Evolutionary conservation across 371 early-diverging fungal genomes (phyloP).

Genomic region (Haplosporangium sp.): DNA sequence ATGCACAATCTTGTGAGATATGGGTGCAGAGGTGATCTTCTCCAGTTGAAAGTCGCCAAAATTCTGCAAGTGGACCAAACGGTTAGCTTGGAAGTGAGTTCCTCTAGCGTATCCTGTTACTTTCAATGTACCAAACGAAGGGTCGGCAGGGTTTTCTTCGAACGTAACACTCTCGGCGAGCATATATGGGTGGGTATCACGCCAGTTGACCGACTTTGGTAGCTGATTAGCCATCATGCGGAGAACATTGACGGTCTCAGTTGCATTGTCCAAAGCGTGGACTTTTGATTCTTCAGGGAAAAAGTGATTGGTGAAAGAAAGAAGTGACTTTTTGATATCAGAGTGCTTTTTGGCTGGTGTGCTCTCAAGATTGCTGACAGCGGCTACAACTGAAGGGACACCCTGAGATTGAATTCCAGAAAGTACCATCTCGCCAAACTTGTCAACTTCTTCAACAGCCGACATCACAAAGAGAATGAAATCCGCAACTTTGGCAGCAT

Average conservation of each 20-base stretch:
- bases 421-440: conserved; percentile 86
- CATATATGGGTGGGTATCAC: conserved; percentile 91
- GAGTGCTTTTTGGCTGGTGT: conserved; percentile 74
- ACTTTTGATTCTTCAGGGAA: conserved; percentile 87
- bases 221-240: conserved; percentile 78
- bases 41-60: conserved; percentile 93
- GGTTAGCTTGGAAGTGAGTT: conserved; percentile 85
- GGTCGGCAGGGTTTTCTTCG: conserved; percentile 57
- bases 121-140: conserved; percentile 71
- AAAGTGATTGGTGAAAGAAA: conserved; percentile 85
- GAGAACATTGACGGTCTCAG: conserved; percentile 64
- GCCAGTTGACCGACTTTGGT: conserved; percentile 87
- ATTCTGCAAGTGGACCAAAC: conserved; percentile 90
- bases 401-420: conserved; percentile 90
- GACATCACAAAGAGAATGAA: conserved; percentile 88
- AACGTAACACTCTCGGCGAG: conserved; percentile 75
- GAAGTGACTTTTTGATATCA: conserved; percentile 85
- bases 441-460: conserved; percentile 93
- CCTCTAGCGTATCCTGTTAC: conserved; percentile 90
- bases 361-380: conserved; percentile 70
- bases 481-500: conserved; percentile 93
- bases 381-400: conserved; percentile 72
- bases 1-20: conserved; percentile 25
- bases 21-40: conserved; percentile 62
- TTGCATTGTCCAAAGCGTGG: conserved; percentile 66